Evolutionary conservation across 1,284 basidiomycete genomes (phyloP).

Genomic region (Porogramme epimiltina): DNA sequence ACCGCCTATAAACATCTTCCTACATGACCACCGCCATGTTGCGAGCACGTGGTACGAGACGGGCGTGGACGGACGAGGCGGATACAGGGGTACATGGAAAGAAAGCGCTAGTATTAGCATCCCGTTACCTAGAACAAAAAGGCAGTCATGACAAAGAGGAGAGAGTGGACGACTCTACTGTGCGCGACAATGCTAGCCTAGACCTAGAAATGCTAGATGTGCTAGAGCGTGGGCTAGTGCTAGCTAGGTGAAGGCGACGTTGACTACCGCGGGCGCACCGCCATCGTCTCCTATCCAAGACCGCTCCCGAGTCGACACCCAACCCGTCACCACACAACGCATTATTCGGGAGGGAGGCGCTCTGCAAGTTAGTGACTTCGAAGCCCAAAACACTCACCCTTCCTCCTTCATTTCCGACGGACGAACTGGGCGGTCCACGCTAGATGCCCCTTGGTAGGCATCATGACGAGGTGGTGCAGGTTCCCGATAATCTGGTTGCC

Average conservation of each 20-base stretch:
- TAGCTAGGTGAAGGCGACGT: slow-evolving; percentile 56
- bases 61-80: slow-evolving; percentile 32
- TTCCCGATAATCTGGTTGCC: slow-evolving; percentile 53
- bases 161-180: slow-evolving; percentile 72
- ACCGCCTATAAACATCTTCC: slow-evolving; percentile 98
- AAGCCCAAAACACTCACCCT: slow-evolving; percentile 75
- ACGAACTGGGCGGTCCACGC: slow-evolving; percentile 70
- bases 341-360: slow-evolving; percentile 11
- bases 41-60: slow-evolving; percentile 17
- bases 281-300: slow-evolving; percentile 32
- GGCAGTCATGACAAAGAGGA: slow-evolving; percentile 57
- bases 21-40: slow-evolving; percentile 41
- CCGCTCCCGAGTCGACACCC: slow-evolving; percentile 27
- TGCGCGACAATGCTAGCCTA: slow-evolving; percentile 53
- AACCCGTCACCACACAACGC: slow-evolving; percentile 25
- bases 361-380: slow-evolving; percentile 20
- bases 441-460: slow-evolving; percentile 37
- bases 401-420: slow-evolving; percentile 98
- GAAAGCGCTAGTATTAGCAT: slow-evolving; percentile 72
- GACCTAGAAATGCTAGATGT: slow-evolving; percentile 57
- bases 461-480: slow-evolving; percentile 36
- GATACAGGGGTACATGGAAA: slow-evolving; percentile 44
- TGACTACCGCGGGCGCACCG: slow-evolving; percentile 40
- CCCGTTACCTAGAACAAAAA: slow-evolving; percentile 70
- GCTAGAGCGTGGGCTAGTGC: slow-evolving; percentile 42